Evolutionary conservation across 257 asterid species (phyloP).

Genomic region (Salvia splendens): DNA sequence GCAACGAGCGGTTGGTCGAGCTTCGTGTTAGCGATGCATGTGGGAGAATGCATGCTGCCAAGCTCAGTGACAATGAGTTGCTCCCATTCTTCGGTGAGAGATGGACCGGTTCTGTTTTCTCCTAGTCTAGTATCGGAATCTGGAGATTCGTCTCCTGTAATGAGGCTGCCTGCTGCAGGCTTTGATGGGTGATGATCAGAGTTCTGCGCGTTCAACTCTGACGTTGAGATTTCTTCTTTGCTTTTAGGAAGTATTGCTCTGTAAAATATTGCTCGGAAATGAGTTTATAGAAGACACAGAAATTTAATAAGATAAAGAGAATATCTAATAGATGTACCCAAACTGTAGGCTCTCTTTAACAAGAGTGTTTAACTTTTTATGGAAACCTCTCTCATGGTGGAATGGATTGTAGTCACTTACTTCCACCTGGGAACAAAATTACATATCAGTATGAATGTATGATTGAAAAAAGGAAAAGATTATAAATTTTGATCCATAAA

Average conservation of each 20-base stretch:
- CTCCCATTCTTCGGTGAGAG: constrained; percentile 78
- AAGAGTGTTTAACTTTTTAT: constrained; percentile 73
- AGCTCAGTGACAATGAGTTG: constrained; percentile 62
- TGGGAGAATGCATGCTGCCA: constrained; percentile 49
- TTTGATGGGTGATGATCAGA: constrained; percentile 39
- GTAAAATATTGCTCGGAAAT: constrained; percentile 8
- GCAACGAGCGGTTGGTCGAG: constrained; percentile 40
- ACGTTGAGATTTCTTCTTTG: constrained; percentile 43
- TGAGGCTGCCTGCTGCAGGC: constrained; percentile 27
- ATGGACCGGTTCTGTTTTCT: constrained; percentile 38
- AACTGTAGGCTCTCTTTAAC: constrained; percentile 85
- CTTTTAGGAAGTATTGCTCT: constrained; percentile 66
- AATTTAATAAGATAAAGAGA: constrained; percentile 26
- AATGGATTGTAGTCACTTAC: constrained; percentile 70
- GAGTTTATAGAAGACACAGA: background rate
- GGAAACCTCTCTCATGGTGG: constrained; percentile 89
- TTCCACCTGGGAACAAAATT: constrained; percentile 62
- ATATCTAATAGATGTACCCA: constrained; percentile 72
- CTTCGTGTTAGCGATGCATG: constrained; percentile 45
- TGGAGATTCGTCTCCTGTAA: constrained; percentile 38
- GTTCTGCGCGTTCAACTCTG: constrained; percentile 37
- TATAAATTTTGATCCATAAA: background rate
- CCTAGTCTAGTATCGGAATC: constrained; percentile 30
- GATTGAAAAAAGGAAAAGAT: constrained; percentile 12
- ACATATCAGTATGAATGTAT: constrained; percentile 26